Conservation (phyloP, 1,139 yeast species). For the Geotrichum carabidarum region DNA sequence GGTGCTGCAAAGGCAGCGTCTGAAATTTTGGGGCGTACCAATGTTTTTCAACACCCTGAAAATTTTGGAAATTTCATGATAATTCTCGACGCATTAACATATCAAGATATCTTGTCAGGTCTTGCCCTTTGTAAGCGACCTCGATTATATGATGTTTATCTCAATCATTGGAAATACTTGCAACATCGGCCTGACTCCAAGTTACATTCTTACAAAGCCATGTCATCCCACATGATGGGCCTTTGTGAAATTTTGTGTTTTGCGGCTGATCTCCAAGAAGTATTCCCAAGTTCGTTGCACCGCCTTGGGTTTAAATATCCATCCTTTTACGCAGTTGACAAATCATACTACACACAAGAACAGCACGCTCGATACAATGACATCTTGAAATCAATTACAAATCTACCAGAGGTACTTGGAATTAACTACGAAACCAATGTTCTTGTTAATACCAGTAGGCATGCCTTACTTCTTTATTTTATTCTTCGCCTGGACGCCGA, state of each 20-base stretch:
- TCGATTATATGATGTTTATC: background rate
- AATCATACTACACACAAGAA: background rate
- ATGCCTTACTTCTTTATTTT: slow-evolving; percentile 22
- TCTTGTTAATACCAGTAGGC: slow-evolving; percentile 12
- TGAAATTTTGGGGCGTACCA: background rate
- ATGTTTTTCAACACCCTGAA: background rate
- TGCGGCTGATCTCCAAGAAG: slow-evolving; percentile 2
- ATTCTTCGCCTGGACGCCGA: slow-evolving; percentile 22
- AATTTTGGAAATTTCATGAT: background rate
- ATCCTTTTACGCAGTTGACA: background rate
- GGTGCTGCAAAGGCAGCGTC: background rate
- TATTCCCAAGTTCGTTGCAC: background rate
- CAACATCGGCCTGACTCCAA: background rate
- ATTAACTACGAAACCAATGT: background rate
- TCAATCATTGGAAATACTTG: background rate
- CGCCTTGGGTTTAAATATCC: background rate
- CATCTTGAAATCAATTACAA: background rate
- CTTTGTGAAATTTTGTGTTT: slow-evolving; percentile 1
- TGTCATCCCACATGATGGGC: background rate
- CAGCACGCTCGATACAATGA: background rate
- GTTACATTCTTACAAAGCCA: background rate
- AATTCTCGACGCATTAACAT: background rate
- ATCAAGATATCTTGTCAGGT: background rate
- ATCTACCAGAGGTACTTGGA: background rate
- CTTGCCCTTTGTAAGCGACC: background rate